A percentile compares a stretch with the other conserved stretches of the same genome.
These are phyloP conservation scores for Monosporozyma aerobia DNA, from an alignment of 805 yeast species.

Conservation along the genomic window DNA sequence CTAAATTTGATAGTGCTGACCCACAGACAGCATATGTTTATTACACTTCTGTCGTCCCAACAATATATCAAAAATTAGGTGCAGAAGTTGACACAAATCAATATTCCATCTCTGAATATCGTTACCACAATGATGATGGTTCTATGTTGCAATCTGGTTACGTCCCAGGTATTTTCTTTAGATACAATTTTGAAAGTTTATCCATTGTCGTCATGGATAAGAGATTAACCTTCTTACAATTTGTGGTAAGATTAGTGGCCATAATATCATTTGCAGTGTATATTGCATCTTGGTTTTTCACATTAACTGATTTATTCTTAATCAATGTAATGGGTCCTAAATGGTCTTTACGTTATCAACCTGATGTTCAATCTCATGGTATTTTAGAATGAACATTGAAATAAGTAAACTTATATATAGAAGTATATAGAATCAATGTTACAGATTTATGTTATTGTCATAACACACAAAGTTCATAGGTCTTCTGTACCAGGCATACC, in stretches of 20 bases:
- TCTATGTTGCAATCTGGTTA: conserved; percentile 10
- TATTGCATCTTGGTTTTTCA: conserved; percentile 56
- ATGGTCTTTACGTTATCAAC: conserved; percentile 32
- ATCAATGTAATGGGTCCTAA: conserved; percentile 49
- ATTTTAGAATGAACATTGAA: conserved; percentile 12
- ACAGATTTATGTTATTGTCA: not conserved
- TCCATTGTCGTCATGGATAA: conserved; percentile 58
- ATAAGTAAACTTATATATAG: not conserved
- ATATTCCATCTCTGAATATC: conserved; percentile 59
- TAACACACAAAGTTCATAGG: not conserved
- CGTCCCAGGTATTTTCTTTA: conserved; percentile 73
- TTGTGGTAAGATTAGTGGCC: conserved; percentile 68
- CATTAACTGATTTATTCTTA: conserved; percentile 46
- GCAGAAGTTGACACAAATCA: conserved; percentile 71
- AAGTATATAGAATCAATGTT: not conserved
- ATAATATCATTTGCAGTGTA: conserved; percentile 76
- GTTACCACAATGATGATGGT: conserved; percentile 18
- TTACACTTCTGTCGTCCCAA: conserved; percentile 74
- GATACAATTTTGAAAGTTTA: conserved; percentile 84
- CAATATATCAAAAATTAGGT: conserved; percentile 63
- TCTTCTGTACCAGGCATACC: conserved; percentile 36
- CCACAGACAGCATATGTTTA: conserved; percentile 51
- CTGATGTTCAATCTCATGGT: conserved; percentile 21
- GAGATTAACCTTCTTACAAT: conserved; percentile 69
- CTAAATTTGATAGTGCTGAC: conserved; percentile 41